Conservation (phyloP, 441 rosid species). For the Aquilaria agallochum region DNA sequence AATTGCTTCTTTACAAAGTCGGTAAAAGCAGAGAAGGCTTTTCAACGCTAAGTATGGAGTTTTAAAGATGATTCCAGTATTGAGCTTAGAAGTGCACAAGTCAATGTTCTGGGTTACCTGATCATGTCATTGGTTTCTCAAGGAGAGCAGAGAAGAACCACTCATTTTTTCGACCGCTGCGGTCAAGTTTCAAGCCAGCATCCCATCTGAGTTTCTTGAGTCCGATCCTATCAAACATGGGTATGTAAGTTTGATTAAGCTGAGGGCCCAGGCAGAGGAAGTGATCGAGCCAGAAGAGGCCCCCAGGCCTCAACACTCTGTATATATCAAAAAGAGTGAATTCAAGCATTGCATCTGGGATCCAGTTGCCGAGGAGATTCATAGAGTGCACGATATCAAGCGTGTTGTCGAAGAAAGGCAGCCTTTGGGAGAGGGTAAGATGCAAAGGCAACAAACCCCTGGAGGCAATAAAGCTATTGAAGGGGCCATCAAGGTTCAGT, state of each 20-base stretch:
- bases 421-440: slow-evolving; percentile 44
- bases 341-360: slow-evolving; percentile 43
- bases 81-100: no score
- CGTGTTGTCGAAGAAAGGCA: slow-evolving; percentile 54
- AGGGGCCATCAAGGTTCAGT: slow-evolving; percentile 53
- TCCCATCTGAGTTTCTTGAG: slow-evolving; percentile 46
- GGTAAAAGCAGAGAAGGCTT: no score
- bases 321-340: slow-evolving; percentile 40
- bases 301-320: slow-evolving; percentile 54
- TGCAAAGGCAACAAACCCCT: slow-evolving; percentile 48
- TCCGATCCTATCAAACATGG: slow-evolving; percentile 36
- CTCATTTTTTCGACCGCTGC: slow-evolving; percentile 27
- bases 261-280: slow-evolving; percentile 49
- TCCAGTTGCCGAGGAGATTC: slow-evolving; percentile 53
- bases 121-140: slow-evolving; percentile 43
- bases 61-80: no score
- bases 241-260: slow-evolving; percentile 40
- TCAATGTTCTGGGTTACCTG: no score
- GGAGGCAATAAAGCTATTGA: slow-evolving; percentile 52
- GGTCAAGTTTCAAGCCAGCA: slow-evolving; percentile 36
- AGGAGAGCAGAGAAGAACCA: slow-evolving; percentile 50
- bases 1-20: no score
- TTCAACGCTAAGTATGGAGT: no score
- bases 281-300: slow-evolving; percentile 51
- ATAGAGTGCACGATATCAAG: slow-evolving; percentile 53